Base-by-base conservation (phyloP, 306 rosid species). In the Fragaria ananassa region DNA sequence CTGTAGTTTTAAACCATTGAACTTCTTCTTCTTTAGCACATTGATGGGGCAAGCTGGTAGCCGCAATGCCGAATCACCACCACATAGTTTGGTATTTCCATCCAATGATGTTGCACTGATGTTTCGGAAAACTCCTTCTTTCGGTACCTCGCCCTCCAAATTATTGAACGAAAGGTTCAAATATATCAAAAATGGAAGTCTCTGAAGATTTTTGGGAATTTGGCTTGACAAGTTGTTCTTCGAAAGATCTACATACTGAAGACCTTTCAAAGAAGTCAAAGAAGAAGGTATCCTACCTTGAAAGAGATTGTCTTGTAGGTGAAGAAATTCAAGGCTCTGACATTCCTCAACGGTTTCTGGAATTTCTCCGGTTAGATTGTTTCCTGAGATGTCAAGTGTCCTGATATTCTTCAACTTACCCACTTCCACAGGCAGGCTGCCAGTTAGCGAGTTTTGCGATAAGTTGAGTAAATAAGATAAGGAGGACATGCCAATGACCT, bases 331-430 rank as follows among this genome's bases (percentile, higher is more conserved):
- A 37, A 87, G 45, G n/a, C 51, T 61, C 45, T 12, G 3, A 49
- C 88, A 89, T 2, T 67, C 72, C 14, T 81, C 81, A 13, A 87
- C 79, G 2, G 60, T 69, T 73, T 0, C 1, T 9, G 89, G 84
- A 67, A 87, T 81, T 5, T 77, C 53, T 21, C 86, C 74, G 0
- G 64, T 68, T 18, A 87, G 4, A 2, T 13, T 42, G 44, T 89
- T 89, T 19, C 29, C 21, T 6, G 86, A 85, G 35, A 87, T 41
- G 19, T 87, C 10, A 79, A 14, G 2, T n/a, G n/a, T n/a, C n/a
- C n/a, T n/a, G n/a, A n/a, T 71, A 46, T 21, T 79, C 76, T 39
- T 53, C 3, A 83, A 44, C 4, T 11, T 58, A 6, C 81, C 68
- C 0, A 81, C 80, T 68, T 71, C 85, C 0, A 25, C 0, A 0